Evolutionary conservation across 176 grass and related monocot genomes (phyloP).

Genomic region (Alopecurus myosuroides): DNA sequence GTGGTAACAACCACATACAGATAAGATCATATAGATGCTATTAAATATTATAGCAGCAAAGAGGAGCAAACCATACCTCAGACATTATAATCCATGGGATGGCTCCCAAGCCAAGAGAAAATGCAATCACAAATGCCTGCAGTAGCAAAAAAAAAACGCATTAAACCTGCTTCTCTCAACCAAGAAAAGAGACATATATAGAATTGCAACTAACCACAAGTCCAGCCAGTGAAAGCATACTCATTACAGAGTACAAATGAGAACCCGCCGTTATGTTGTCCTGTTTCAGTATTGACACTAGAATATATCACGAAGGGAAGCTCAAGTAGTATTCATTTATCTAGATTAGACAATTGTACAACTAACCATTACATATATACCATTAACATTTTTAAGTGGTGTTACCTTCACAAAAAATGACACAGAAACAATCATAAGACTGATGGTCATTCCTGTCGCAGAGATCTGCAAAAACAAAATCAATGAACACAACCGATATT

Average conservation of each 20-base stretch:
- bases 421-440: conserved; percentile 72
- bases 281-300: conserved; percentile 41
- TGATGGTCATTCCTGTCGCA: conserved; percentile 60
- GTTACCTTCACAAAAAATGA: conserved; percentile 93
- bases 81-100: conserved; percentile 99
- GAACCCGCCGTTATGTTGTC: conserved; percentile 53
- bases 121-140: conserved; percentile 81
- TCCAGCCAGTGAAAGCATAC: conserved; percentile 75
- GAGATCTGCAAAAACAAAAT: conserved; percentile 56
- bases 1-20: not conserved
- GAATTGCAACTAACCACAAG: conserved; percentile 80
- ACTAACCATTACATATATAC: not conserved
- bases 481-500: conserved; percentile 10
- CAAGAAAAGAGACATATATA: not conserved
- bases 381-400: not conserved
- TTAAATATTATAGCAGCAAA: not conserved
- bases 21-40: not conserved
- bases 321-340: not conserved
- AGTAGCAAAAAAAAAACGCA: conserved; percentile 9
- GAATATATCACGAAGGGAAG: conserved; percentile 16
- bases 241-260: conserved; percentile 67
- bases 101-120: conserved; percentile 94
- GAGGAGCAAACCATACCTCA: conserved; percentile 51
- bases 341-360: not conserved
- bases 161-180: conserved; percentile 16